Percentiles rank a stretch among this genome's conserved stretches.
phyloP scores from a whole-genome alignment of 2,329 filamentous ascomycete genomes.

The Bipolaris victoriae region DNA sequence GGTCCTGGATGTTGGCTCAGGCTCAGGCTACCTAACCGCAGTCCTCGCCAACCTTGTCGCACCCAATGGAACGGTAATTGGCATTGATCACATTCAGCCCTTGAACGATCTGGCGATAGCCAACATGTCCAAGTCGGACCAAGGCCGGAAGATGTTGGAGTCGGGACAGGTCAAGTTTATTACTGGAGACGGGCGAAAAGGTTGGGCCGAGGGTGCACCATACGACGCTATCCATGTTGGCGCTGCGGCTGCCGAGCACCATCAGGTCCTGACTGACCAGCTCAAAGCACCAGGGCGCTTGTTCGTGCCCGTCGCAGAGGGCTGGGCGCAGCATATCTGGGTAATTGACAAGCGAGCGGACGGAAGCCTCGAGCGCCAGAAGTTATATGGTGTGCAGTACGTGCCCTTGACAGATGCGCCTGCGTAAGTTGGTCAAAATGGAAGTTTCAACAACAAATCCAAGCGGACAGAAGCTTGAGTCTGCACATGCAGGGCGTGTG shows the following conservation, averaged over 20 bases:
- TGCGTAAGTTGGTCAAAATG: conserved; percentile 2
- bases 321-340: conserved; percentile 70
- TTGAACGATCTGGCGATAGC: conserved; percentile 50
- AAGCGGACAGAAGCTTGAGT: not conserved
- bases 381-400: conserved; percentile 74
- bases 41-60: conserved; percentile 80
- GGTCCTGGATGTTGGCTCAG: conserved; percentile 58
- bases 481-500: not conserved
- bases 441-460: not conserved
- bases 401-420: conserved; percentile 78
- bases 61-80: conserved; percentile 53
- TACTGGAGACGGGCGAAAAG: conserved; percentile 67
- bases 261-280: conserved; percentile 75
- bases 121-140: conserved; percentile 54
- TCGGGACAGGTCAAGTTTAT: conserved; percentile 72
- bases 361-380: conserved; percentile 62
- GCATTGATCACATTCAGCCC: conserved; percentile 58
- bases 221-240: conserved; percentile 98
- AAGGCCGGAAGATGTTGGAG: conserved; percentile 63
- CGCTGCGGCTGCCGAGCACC: conserved; percentile 77
- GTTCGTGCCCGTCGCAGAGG: conserved; percentile 75
- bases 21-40: conserved; percentile 79
- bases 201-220: conserved; percentile 56
- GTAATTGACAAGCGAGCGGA: conserved; percentile 73
- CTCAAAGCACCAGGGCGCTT: conserved; percentile 78